phyloP scores from a whole-genome alignment of 768 basidiomycete genomes.

The Suillus variegatus region DNA sequence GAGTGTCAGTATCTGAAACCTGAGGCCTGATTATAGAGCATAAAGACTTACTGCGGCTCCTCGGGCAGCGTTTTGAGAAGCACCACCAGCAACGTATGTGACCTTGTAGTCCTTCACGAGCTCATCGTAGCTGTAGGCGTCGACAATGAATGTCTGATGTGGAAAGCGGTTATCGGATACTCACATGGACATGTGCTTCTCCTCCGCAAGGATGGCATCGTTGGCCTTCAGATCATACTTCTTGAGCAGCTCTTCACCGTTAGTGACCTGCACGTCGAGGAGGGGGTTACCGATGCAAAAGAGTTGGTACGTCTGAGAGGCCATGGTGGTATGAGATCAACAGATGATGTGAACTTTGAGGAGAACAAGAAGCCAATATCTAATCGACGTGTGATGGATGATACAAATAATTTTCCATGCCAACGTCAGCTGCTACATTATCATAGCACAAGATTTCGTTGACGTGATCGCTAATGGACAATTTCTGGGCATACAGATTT shows the following conservation, averaged over 20 bases:
- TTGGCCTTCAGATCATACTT: constrained; percentile 93
- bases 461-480: not conserved
- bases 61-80: constrained; percentile 94
- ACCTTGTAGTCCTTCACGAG: constrained; percentile 73
- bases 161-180: constrained; percentile 21
- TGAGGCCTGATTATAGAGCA: not conserved
- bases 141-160: constrained; percentile 1
- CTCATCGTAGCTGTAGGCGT: constrained; percentile 76
- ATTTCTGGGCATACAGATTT: not conserved
- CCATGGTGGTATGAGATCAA: constrained; percentile 32
- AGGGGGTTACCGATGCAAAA: constrained; percentile 96
- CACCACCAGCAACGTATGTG: constrained; percentile 95
- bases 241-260: constrained; percentile 80
- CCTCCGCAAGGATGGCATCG: constrained; percentile 93
- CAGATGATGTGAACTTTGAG: constrained; percentile 9
- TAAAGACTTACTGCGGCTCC: constrained; percentile 83
- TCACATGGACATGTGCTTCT: constrained; percentile 86
- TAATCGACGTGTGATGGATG: not conserved
- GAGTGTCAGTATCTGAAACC: constrained; percentile 12
- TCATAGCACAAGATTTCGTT: no score
- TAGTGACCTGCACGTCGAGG: constrained; percentile 91
- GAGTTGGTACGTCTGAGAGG: constrained; percentile 55
- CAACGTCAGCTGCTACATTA: not conserved
- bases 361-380: constrained; percentile 9
- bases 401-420: constrained; percentile 3